Evolutionary conservation across 805 yeast species (phyloP).

Genomic region (Sugiyamaella marilandica): DNA sequence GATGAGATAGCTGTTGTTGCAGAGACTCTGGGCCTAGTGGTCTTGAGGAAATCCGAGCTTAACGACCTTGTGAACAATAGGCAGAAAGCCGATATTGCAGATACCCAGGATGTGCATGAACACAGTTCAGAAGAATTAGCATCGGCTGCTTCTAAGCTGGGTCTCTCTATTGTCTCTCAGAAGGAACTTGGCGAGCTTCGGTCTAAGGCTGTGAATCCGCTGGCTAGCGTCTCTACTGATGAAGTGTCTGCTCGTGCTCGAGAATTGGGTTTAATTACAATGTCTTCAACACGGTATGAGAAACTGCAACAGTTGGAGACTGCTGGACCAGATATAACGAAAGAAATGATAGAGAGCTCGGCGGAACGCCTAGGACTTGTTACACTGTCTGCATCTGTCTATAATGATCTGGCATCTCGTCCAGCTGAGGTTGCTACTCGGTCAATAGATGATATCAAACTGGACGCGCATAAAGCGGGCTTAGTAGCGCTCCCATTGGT

Average conservation of each 20-base stretch:
- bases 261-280: not conserved
- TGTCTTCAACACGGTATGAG: not conserved
- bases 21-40: constrained; percentile 23
- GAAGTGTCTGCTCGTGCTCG: not conserved
- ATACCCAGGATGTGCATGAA: not conserved
- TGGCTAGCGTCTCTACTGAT: not conserved
- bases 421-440: not conserved
- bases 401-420: constrained; percentile 1
- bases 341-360: constrained; percentile 14
- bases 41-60: constrained; percentile 29
- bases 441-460: constrained; percentile 9
- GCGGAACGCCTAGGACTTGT: constrained; percentile 23
- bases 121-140: constrained; percentile 9
- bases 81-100: not conserved
- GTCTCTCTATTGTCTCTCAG: constrained; percentile 19
- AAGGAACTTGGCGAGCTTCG: constrained; percentile 4
- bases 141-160: constrained; percentile 17
- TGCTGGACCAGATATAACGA: constrained; percentile 3
- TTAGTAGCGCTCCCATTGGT: constrained; percentile 18
- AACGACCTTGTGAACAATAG: constrained; percentile 1
- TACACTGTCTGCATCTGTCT: constrained; percentile 15
- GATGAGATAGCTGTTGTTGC: constrained; percentile 9
- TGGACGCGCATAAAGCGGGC: constrained; percentile 19
- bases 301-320: not conserved
- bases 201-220: not conserved